Evolutionary conservation across 106 monocot genomes (phyloP), one percentile per base, ranked within the genome.

Genomic region (Agapanthus africanus): DNA sequence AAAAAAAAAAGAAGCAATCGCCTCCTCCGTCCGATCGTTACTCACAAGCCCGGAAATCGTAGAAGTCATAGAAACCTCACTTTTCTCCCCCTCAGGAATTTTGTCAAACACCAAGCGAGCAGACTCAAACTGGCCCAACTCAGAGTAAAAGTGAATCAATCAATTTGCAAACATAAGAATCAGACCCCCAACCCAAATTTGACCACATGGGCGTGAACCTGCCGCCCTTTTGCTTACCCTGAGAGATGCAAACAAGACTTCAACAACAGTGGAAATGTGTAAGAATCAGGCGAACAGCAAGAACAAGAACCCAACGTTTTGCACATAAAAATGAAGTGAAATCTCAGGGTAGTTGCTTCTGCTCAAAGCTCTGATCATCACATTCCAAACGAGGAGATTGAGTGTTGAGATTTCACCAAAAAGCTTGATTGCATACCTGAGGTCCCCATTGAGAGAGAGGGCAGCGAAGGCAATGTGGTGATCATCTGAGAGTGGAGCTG

Each of bases 191-290:
- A 70, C 7, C 78, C 85, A 39, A 71, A 26, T 64, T 93, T 93
- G 56, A 93, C 49, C 19, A 80, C 74, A 33, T 47, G 39, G 7
- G 78, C 80, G 33, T 93, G 92, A 22, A 93, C 37, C 57, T 80
- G 19, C 38, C 16, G 21, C 0, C 72, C 83, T 21, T n/a, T n/a
- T n/a, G n/a, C n/a, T n/a, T n/a, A n/a, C n/a, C n/a, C n/a, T n/a
- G n/a, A n/a, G n/a, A n/a, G n/a, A n/a, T n/a, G n/a, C n/a, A n/a
- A n/a, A n/a, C n/a, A n/a, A n/a, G n/a, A n/a, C n/a, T n/a, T 79
- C 76, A 9, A 15, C 15, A 28, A 26, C 4, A 4, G 26, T 18
- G 5, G 1, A 14, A 77, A 80, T 51, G 84, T 84, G 73, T 74
- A 80, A n/a, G 50, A 40, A 54, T 80, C 77, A 0, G 84, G 80